Base-by-base conservation (phyloP, 116 monocot species). In the Papilionanthe hybrid region DNA sequence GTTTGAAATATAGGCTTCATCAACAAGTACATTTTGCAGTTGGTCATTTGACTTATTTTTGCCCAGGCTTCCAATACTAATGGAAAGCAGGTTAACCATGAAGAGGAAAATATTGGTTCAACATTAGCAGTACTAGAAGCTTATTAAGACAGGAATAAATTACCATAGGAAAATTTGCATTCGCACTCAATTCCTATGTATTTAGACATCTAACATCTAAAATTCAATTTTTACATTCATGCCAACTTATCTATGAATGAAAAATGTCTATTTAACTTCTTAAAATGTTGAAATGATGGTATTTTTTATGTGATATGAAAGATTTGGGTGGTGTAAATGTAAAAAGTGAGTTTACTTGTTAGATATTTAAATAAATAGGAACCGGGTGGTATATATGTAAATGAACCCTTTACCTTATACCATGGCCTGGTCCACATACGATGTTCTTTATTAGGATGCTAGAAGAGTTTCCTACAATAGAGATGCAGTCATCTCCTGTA, bases 401-500 rank as follows among this genome's bases (percentile, higher is more conserved):
- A 37, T 37, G 37, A n/a, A 1, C 37, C 1, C 4, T 37, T 37
- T 37, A 37, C 95, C 90, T 95, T 86, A 95, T 92, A 37, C 95
- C 95, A 79, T 95, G 92, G 43, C 95, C 95, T 86, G 89, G 95
- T 72, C 92, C 95, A 63, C 92, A 95, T 41, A 76, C 30, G 49
- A 91, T 85, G 78, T 88, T 82, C 42, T 56, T 92, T 30, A 92
- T 84, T 29, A 45, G 30, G 75, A 95, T 76, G 56, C 78, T 65
- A 0, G 91, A 89, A 49, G 91, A 83, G 63, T 89, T 86, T 23
- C 84, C 79, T 19, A 89, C 91, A 42, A 95, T 89, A 7, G 95
- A 95, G 9, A 95, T 83, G 77, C 95, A 95, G 68, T 95, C 95
- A 82, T 95, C 92, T 49, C 95, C 95, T 95, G 78, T 37, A 81